phyloP scores from a whole-genome alignment of 257 asterid genomes.

The Solanum clarkiae region DNA sequence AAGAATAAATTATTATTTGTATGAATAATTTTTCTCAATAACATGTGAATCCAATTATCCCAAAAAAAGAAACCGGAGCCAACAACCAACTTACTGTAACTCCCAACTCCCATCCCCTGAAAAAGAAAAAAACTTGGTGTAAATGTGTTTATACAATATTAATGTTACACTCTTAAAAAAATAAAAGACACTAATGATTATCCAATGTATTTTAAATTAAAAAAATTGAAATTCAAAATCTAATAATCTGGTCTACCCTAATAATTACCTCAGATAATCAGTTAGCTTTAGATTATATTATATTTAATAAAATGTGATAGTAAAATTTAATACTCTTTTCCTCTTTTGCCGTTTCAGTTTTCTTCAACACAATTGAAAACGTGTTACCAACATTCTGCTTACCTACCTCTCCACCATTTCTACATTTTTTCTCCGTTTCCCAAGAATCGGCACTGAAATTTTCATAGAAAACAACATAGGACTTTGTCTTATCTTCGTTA shows the following conservation, averaged over 20 bases:
- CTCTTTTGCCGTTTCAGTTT: background rate
- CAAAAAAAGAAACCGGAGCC: no score
- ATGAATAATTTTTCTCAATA: no score
- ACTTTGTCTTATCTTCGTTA: background rate
- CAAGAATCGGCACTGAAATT: background rate
- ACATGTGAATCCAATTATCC: no score
- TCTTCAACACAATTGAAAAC: constrained; percentile 7
- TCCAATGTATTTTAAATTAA: background rate
- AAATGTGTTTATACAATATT: no score
- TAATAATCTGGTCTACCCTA: background rate
- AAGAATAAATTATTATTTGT: no score
- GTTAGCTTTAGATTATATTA: background rate
- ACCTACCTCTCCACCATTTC: constrained; percentile 12
- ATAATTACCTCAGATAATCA: background rate
- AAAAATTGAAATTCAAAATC: background rate
- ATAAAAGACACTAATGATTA: background rate
- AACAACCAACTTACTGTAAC: no score
- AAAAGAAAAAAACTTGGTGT: no score
- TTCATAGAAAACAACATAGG: background rate
- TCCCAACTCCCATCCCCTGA: no score
- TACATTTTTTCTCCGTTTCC: background rate
- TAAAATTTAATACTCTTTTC: background rate
- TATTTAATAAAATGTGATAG: background rate
- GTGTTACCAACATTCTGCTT: constrained; percentile 25
- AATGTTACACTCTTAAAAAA: no score